Base-by-base conservation (phyloP, 768 basidiomycete genomes). In the Lactifluus echinatus region DNA sequence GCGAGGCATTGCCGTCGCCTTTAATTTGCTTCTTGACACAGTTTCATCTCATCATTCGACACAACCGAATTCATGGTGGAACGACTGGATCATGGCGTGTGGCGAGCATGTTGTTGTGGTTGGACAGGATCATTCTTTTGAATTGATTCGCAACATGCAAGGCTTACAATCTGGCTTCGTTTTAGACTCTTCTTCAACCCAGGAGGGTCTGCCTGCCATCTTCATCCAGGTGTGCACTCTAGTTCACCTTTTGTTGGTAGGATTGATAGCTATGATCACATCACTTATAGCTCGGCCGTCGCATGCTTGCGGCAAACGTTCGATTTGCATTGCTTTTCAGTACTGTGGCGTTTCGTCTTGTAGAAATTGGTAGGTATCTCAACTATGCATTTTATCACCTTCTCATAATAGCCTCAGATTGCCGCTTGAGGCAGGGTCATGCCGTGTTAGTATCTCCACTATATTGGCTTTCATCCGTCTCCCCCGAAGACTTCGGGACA, bases 291-390 rank as follows among this genome's bases (percentile, higher is more conserved):
- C 8, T 56, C 8, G 49, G 56, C 42, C 49, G 49, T 21, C 56
- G 56, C 34, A 56, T 56, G 56, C 56, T 50, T 34, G 24, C 19
- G 11, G 49, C 42, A n/a, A 45, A 51, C 8, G 42, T 56, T 14
- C 36, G 56, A 21, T 56, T 56, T 36, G 56, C 42, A 1, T 28
- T 56, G 17, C 56, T 56, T 28, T 56, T 56, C 42, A 50, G 56
- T 17, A 44, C 49, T 3, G 19, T 44, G 24, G 24, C 42, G 0
- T 56, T 56, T 51, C 56, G 56, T 15, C 24, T 56, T 28, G 56
- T 36, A 26, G 56, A 56, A 26, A 56, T 56, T 4, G 49, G 56
- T 56, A 24, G 3, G 49, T 11, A 15, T 28, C 7, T 42, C 12
- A 17, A 19, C 28, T 17, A 17, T 23, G 2, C 31, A 2, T 44